Evolutionary conservation across 495 filamentous ascomycete species (phyloP).

Genomic region (Hyaloscypha bicolor): DNA sequence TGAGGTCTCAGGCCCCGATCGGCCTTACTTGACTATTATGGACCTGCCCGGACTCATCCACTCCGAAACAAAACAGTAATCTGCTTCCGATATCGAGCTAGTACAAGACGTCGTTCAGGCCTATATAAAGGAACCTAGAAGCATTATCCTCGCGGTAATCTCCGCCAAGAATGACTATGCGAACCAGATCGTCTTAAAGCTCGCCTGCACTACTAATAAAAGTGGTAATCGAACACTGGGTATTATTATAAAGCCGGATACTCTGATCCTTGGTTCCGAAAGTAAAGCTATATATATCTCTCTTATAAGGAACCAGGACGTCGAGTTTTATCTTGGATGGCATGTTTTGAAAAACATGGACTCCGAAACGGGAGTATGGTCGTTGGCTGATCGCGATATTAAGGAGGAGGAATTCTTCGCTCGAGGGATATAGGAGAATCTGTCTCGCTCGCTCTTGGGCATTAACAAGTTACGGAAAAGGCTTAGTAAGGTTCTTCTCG

Average conservation of each 20-base stretch:
- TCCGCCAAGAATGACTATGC: constrained; percentile 54
- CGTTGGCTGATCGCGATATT: constrained; percentile 39
- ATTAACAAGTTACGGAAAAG: constrained; percentile 50
- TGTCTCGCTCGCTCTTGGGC: constrained; percentile 38
- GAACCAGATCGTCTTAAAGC: constrained; percentile 50
- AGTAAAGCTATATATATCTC: constrained; percentile 42
- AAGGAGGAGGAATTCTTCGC: constrained; percentile 44
- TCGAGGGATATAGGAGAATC: constrained; percentile 36
- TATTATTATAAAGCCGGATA: constrained; percentile 57
- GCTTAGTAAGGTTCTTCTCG: constrained; percentile 58
- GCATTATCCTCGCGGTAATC: constrained; percentile 54
- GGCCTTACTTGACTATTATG: constrained; percentile 56
- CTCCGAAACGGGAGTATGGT: constrained; percentile 41
- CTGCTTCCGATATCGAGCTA: constrained; percentile 43
- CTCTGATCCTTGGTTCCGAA: constrained; percentile 39
- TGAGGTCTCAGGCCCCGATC: constrained; percentile 53
- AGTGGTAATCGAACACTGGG: constrained; percentile 47
- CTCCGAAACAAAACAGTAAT: constrained; percentile 46
- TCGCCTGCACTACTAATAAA: constrained; percentile 42
- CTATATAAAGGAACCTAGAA: constrained; percentile 50
- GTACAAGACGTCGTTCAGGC: constrained; percentile 45
- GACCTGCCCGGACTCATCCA: constrained; percentile 56
- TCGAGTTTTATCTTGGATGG: constrained; percentile 51
- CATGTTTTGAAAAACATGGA: constrained; percentile 52
- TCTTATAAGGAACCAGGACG: constrained; percentile 48